Base-by-base conservation (phyloP, 2,329 filamentous ascomycete genomes). In the Phoma sp. region DNA sequence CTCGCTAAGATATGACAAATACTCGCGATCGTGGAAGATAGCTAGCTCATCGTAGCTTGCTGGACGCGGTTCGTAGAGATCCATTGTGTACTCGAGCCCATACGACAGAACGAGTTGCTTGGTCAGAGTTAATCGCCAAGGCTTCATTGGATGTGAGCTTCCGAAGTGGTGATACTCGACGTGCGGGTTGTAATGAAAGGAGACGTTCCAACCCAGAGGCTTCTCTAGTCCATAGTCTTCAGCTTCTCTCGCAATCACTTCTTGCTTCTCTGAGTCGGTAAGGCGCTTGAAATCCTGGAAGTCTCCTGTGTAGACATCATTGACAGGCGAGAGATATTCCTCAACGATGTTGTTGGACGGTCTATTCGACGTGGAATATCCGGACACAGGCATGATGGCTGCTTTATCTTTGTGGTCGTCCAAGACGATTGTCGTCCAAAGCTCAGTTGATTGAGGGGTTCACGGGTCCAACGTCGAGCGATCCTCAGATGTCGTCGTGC, bases 101-200 rank as follows among this genome's bases (percentile, higher is more conserved):
- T 98, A 98, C 1, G 92, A 90, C 72, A 96, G 88, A 61, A 99
- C 92, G 41, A 99, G 85, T 68, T 95, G 92, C 76, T 99, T 98
- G 52, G 95, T 96, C 51, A 99, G 84, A 15, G 93, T 97, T 61
- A 99, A 81, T 32, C 95, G 91, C 94, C 95, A 98, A 55, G 95
- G 95, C 76, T 99, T 99, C 95, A 99, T 99, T 19, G 95, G 95
- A 80, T 99, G 95, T 9, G 91, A 93, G 78, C 91, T 89, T 63
- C 95, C 95, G 75, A 99, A 99, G 76, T 99, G 95, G 77, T 98
- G 94, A 72, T 90, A 90, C 78, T 99, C 95, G 74, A 98, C 96
- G 57, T 91, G 88, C 1, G 93, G 91, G 70, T 97, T 97, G 78
- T 92, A 92, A 75, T 99, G 95, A 77, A 93, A 98, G 9, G 94